A percentile compares a stretch with the other conserved stretches of the same genome.
phyloP scores from a whole-genome alignment of 2,329 filamentous ascomycete species.

The Microcyclospora tardicrescens region DNA sequence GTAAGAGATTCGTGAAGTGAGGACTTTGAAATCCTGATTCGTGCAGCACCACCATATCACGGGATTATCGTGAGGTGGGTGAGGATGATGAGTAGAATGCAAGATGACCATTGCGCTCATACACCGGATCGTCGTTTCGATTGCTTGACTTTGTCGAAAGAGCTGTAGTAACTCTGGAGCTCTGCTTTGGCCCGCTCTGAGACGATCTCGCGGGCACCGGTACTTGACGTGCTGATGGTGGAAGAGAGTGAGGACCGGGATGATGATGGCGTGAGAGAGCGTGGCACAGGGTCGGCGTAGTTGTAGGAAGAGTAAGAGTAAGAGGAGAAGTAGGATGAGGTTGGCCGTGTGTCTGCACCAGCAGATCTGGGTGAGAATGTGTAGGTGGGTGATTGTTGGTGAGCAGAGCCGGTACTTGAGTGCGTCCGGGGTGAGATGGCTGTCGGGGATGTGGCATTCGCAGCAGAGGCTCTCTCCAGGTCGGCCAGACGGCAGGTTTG shows the following conservation, averaged over 20 bases:
- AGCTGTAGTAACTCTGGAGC: constrained; percentile 72
- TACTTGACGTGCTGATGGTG: constrained; percentile 45
- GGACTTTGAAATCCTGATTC: too few species aligned
- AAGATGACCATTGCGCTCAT: constrained; percentile 1
- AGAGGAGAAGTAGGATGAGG: constrained; percentile 12
- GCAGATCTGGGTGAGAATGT: constrained; percentile 32
- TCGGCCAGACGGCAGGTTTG: constrained; percentile 82
- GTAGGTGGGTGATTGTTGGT: constrained; percentile 25
- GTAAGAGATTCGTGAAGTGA: too few species aligned
- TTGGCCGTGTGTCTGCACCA: not conserved
- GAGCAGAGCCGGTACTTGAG: constrained; percentile 2
- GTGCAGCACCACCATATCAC: too few species aligned
- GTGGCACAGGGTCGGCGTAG: constrained; percentile 20
- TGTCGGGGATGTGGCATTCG: constrained; percentile 23
- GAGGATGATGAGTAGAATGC: not conserved
- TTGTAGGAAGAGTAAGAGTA: constrained; percentile 1
- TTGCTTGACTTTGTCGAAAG: constrained; percentile 71
- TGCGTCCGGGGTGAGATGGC: constrained; percentile 29
- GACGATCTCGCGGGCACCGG: constrained; percentile 42
- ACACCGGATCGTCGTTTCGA: constrained; percentile 27
- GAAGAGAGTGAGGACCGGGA: constrained; percentile 78
- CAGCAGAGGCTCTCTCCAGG: constrained; percentile 53
- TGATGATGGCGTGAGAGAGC: constrained; percentile 47
- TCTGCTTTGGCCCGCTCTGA: constrained; percentile 58
- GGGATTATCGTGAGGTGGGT: too few species aligned